Base-by-base conservation (phyloP, 164 flowering plant genomes). In the Berberis thunbergii region DNA sequence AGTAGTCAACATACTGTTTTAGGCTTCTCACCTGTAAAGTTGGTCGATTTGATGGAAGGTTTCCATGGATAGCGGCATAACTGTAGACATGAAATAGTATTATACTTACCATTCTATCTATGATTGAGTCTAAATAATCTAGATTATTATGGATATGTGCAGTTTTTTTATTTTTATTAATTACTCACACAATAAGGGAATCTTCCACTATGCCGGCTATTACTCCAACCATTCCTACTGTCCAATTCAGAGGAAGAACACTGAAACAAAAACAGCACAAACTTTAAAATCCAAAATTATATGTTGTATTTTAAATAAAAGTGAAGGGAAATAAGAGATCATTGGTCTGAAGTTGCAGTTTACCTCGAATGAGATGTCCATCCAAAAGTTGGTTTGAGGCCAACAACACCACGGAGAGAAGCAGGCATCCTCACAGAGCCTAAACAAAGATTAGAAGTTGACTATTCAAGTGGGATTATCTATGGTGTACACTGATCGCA, bases 341-440 rank as follows among this genome's bases (percentile, higher is more conserved):
- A 10, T 52, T 10, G 13, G 10, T 10, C 4, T 3, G 26, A 49
- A 60, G 41, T 50, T 43, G 7, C 4, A 49, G 65, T 74, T 69
- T 63, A 90, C 98, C 98, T 97, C 8, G 81, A 69, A 71, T 88
- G 96, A 69, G 98, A 76, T 8, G 90, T 63, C 45, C 97, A 84
- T 26, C 85, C 85, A 70, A 84, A 94, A 62, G 91, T 84, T 70
- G 98, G 94, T 74, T 94, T 94, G 39, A 94, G 71, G 49, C 98
- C 98, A 67, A 90, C 80, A 56, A 87, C 87, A 41, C 98, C 98
- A 75, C 98, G 90, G 39, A 94, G 94, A 70, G 97, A 78, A 55
- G 98, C 98, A 60, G 98, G 98, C 83, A 94, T 74, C 60, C 98
- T 72, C 26, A 94, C 95, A 55, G 98, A 94, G 59, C 98, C 98